Evolutionary conservation across 1,284 basidiomycete species (phyloP).

Genomic region (Leccinum fallax): DNA sequence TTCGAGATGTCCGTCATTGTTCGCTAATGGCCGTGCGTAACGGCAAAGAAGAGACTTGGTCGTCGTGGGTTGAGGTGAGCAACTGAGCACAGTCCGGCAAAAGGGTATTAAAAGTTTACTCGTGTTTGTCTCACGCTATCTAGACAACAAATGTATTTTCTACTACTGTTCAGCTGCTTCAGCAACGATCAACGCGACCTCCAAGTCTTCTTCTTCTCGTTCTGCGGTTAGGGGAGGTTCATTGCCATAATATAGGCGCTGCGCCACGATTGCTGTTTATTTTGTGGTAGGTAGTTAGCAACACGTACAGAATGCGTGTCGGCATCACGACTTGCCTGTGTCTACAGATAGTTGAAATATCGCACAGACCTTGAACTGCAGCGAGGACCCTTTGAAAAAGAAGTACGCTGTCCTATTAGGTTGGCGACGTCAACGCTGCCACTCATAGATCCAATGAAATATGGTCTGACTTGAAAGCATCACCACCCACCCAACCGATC

Average conservation of each 20-base stretch:
- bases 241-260: slow-evolving; percentile 72
- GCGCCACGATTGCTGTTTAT: slow-evolving; percentile 63
- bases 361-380: slow-evolving; percentile 81
- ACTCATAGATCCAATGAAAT: slow-evolving; percentile 11
- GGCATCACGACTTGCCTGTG: slow-evolving; percentile 50
- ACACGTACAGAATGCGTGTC: slow-evolving; percentile 14
- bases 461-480: slow-evolving; percentile 72
- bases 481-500: slow-evolving; percentile 80
- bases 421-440: slow-evolving; percentile 16
- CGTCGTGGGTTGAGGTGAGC: slow-evolving; percentile 25
- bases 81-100: slow-evolving; percentile 13
- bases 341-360: slow-evolving; percentile 82
- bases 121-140: slow-evolving; percentile 32
- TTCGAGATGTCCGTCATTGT: slow-evolving; percentile 55
- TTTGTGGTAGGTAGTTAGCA: slow-evolving; percentile 16
- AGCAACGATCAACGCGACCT: slow-evolving; percentile 64
- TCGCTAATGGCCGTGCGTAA: slow-evolving; percentile 22
- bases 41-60: slow-evolving; percentile 19
- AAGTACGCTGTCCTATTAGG: slow-evolving; percentile 71
- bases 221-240: slow-evolving; percentile 54
- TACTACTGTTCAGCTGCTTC: slow-evolving; percentile 51
- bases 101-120: slow-evolving; percentile 30
- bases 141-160: slow-evolving; percentile 6
- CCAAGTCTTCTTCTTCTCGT: slow-evolving; percentile 66
- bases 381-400: slow-evolving; percentile 66